phyloP scores from a whole-genome alignment of 2,329 filamentous ascomycete species.

The Paradendryphiella salina region DNA sequence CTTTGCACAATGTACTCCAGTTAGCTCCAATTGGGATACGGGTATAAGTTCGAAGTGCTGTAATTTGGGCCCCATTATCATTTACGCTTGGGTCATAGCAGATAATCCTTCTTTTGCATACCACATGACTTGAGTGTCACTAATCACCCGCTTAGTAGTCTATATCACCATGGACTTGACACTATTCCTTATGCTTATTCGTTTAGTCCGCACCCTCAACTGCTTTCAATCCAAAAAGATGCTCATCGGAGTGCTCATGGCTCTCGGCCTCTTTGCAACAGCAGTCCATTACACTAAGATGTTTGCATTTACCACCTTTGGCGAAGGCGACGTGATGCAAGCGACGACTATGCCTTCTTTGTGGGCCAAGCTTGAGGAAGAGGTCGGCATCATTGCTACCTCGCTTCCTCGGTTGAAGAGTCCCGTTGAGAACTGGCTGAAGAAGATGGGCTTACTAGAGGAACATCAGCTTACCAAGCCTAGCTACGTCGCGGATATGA shows the following conservation, averaged over 20 bases:
- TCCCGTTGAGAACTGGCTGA: slow-evolving; percentile 24
- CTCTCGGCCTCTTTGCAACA: slow-evolving; percentile 31
- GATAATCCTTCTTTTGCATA: slow-evolving; percentile 15
- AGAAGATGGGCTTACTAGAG: slow-evolving; percentile 25
- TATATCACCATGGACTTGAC: slow-evolving; percentile 34
- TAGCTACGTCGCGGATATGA: slow-evolving; percentile 25
- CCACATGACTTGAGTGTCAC: background rate
- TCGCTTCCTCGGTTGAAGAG: slow-evolving; percentile 32
- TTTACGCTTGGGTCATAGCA: slow-evolving; percentile 31
- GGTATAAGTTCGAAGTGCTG: slow-evolving; percentile 30
- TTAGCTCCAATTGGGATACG: slow-evolving; percentile 30
- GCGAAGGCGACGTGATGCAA: slow-evolving; percentile 33
- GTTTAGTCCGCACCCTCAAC: slow-evolving; percentile 26
- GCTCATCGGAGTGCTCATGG: slow-evolving; percentile 30
- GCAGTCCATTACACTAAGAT: slow-evolving; percentile 29
- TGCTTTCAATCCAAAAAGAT: slow-evolving; percentile 29
- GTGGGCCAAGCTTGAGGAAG: slow-evolving; percentile 34
- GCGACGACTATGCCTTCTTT: slow-evolving; percentile 29
- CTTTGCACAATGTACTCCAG: slow-evolving; percentile 32
- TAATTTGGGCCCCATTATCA: slow-evolving; percentile 22
- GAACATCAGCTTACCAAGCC: slow-evolving; percentile 22
- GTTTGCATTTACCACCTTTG: slow-evolving; percentile 28
- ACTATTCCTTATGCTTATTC: slow-evolving; percentile 33
- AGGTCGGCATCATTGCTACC: slow-evolving; percentile 34
- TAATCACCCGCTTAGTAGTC: slow-evolving; percentile 14